Evolutionary conservation across 2,329 filamentous ascomycete genomes (phyloP).

Genomic region (Pseudomassariella vexata): DNA sequence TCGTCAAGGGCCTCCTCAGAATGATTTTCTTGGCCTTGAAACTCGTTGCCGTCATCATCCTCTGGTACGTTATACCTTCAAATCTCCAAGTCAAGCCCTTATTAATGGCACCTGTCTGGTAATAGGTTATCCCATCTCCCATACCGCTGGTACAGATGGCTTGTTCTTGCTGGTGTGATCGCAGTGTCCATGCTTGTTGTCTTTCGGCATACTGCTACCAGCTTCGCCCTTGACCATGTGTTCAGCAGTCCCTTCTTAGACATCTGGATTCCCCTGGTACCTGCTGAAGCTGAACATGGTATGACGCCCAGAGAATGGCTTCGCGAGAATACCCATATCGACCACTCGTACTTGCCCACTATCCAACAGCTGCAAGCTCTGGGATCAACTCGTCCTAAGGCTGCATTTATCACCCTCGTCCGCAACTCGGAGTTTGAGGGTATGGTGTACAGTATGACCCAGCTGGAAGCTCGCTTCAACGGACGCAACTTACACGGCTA

Average conservation of each 20-base stretch:
- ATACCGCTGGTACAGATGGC: too few relatives aligned
- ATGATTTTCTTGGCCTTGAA: too few relatives aligned
- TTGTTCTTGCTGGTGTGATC: too few relatives aligned
- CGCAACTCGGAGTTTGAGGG: slow-evolving; percentile 65
- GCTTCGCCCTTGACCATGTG: too few relatives aligned
- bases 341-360: slow-evolving; percentile 11
- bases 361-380: slow-evolving; percentile 12
- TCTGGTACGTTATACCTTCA: too few relatives aligned
- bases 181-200: too few relatives aligned
- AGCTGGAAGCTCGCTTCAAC: slow-evolving; percentile 76
- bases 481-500: slow-evolving; percentile 66
- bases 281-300: too few relatives aligned
- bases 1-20: too few relatives aligned
- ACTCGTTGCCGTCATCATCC: too few relatives aligned
- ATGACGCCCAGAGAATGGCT: slow-evolving; percentile 19
- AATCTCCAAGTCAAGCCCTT: background rate
- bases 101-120: background rate
- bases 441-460: slow-evolving; percentile 63
- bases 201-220: too few relatives aligned
- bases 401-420: slow-evolving; percentile 59
- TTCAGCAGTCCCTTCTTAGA: too few relatives aligned
- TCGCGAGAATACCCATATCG: slow-evolving; percentile 17
- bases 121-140: background rate
- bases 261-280: slow-evolving; percentile 15
- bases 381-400: slow-evolving; percentile 23